Conservation (phyloP, 1,139 yeast species). For the Diutina scorzettiae region DNA sequence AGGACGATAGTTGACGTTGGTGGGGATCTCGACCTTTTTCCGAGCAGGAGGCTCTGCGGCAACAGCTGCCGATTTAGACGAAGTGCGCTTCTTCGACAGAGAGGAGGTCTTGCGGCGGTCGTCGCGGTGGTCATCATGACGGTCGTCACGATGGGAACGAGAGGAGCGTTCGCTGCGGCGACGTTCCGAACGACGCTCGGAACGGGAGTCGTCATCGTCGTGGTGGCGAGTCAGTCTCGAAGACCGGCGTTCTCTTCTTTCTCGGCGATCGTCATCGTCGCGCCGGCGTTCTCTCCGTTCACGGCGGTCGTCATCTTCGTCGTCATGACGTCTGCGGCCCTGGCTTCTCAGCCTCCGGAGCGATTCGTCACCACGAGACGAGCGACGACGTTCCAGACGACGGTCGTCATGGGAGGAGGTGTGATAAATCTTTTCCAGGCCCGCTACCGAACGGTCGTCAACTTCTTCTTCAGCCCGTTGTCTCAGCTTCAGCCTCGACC, state of each 20-base stretch:
- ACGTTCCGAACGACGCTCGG: slow-evolving; percentile 1
- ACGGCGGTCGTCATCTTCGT: neutral
- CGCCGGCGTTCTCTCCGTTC: slow-evolving; percentile 3
- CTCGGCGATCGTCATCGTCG: slow-evolving; percentile 2
- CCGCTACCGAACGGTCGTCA: neutral
- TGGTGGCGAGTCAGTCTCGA: neutral
- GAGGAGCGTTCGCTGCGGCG: slow-evolving; percentile 1
- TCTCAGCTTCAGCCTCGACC: slow-evolving; percentile 1
- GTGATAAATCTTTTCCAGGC: slow-evolving; percentile 1
- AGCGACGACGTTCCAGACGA: slow-evolving; percentile 1
- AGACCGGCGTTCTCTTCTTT: slow-evolving; percentile 3
- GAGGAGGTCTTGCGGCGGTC: neutral
- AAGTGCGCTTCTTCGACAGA: neutral
- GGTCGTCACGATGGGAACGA: neutral
- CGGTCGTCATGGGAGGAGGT: slow-evolving; percentile 4
- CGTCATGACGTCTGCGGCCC: neutral
- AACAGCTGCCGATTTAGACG: neutral
- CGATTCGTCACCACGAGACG: neutral
- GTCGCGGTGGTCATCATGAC: neutral
- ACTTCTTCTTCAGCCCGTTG: neutral
- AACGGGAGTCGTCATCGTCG: neutral
- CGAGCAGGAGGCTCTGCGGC: neutral
- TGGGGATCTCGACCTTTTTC: neutral
- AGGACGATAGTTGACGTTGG: slow-evolving; percentile 9
- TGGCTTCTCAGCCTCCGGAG: neutral